A percentile compares a stretch with the other conserved stretches of the same genome.
Conservation (phyloP, 2,329 filamentous ascomycete genomes). For the Epichloe elymi region DNA sequence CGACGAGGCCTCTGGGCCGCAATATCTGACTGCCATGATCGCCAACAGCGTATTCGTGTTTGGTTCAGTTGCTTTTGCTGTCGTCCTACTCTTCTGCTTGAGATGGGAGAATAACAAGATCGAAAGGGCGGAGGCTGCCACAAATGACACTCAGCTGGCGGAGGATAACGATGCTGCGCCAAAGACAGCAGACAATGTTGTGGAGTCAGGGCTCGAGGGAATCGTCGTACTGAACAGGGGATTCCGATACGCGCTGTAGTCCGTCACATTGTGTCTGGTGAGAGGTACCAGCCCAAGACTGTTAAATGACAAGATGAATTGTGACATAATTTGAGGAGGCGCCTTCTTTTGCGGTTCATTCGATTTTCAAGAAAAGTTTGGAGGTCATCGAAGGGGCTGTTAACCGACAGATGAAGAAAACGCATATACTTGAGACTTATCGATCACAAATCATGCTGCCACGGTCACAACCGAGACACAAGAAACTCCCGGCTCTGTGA, state of each 20-base stretch:
- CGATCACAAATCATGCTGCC: too few relatives aligned
- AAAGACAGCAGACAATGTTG: neutral
- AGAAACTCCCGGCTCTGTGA: too few relatives aligned
- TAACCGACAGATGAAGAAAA: too few relatives aligned
- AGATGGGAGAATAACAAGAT: conserved; percentile 4
- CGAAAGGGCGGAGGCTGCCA: neutral
- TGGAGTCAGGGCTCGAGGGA: conserved; percentile 2
- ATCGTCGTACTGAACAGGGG: conserved; percentile 3
- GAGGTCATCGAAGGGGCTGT: too few relatives aligned
- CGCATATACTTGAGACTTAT: too few relatives aligned
- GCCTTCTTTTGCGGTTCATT: too few relatives aligned
- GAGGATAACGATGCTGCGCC: neutral
- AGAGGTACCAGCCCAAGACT: too few relatives aligned
- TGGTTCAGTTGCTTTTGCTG: neutral
- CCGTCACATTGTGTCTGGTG: neutral
- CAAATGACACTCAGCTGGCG: neutral
- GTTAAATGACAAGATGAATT: too few relatives aligned
- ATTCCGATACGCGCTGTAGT: conserved; percentile 3
- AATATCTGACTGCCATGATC: conserved; percentile 5
- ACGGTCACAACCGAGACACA: too few relatives aligned
- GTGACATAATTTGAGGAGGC: too few relatives aligned
- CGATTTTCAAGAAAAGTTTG: too few relatives aligned
- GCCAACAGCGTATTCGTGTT: conserved; percentile 4
- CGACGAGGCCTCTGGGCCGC: conserved; percentile 1
- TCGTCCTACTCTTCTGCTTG: conserved; percentile 1